These are phyloP conservation scores for Trichoderma harzianum DNA, from an alignment of 2,329 filamentous ascomycete species.

Conservation along the genomic window DNA sequence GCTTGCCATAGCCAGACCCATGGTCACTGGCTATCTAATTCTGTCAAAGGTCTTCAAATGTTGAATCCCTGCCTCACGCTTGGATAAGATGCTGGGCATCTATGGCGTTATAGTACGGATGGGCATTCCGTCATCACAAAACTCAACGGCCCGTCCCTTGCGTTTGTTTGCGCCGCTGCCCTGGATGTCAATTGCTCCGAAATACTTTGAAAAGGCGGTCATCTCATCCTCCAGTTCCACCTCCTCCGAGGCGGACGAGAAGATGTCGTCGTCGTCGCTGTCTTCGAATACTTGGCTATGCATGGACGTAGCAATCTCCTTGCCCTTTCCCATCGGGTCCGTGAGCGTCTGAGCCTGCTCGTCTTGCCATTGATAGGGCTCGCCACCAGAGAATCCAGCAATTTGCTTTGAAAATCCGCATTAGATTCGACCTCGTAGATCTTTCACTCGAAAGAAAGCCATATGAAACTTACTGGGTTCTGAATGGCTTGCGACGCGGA, in stretches of 20 bases:
- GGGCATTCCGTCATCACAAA: constrained; percentile 9
- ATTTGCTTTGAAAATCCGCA: neutral
- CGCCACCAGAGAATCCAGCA: neutral
- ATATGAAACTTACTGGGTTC: neutral
- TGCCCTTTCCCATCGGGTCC: neutral
- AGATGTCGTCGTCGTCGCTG: constrained; percentile 5
- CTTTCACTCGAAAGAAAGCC: neutral
- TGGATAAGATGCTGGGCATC: neutral
- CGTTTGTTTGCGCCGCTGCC: neutral
- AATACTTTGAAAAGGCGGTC: neutral
- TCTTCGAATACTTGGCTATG: constrained; percentile 9
- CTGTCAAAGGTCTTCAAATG: too few relatives aligned
- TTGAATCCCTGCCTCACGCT: neutral
- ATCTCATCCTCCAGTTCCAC: neutral
- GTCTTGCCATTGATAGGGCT: neutral
- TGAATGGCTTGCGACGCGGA: neutral
- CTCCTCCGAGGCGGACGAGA: neutral
- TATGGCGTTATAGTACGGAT: neutral
- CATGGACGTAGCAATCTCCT: neutral
- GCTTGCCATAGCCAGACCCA: neutral
- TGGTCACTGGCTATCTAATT: neutral
- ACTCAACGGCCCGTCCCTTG: constrained; percentile 1
- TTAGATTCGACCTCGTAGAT: neutral
- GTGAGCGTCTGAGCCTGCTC: neutral
- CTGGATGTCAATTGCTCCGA: constrained; percentile 1